phyloP scores from a whole-genome alignment of 495 filamentous ascomycete genomes.

The Trichoderma reesei region DNA sequence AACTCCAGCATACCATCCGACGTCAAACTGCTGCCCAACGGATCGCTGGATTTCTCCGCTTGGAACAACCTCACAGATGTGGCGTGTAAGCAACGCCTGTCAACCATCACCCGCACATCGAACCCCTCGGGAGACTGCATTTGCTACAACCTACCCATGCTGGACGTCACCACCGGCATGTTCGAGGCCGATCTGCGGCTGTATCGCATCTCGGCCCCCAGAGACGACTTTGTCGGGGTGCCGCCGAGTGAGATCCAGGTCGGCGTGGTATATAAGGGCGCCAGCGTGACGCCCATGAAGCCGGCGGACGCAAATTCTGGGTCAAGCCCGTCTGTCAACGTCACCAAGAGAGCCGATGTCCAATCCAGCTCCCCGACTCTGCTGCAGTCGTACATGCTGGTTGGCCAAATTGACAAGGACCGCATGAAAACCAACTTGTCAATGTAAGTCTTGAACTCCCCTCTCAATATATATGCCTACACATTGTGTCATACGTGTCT shows the following conservation, averaged over 20 bases:
- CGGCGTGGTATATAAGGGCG: constrained; percentile 48
- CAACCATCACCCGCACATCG: constrained; percentile 35
- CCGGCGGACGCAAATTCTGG: background rate
- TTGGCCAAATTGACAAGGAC: constrained; percentile 41
- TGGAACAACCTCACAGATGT: constrained; percentile 44
- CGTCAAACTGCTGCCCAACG: constrained; percentile 22
- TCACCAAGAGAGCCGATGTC: background rate
- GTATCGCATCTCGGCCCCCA: constrained; percentile 50
- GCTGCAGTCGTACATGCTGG: constrained; percentile 43
- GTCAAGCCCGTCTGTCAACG: background rate
- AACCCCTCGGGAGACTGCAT: constrained; percentile 66
- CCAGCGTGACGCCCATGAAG: constrained; percentile 40
- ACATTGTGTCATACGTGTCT: too few species aligned
- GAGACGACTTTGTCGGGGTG: constrained; percentile 48
- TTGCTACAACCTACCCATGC: constrained; percentile 63
- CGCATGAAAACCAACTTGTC: constrained; percentile 28
- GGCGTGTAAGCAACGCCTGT: constrained; percentile 43
- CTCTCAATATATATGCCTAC: constrained; percentile 11
- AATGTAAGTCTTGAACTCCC: constrained; percentile 24
- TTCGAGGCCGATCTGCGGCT: constrained; percentile 65
- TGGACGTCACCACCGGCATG: constrained; percentile 51
- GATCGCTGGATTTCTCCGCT: constrained; percentile 29
- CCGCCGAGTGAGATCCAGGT: constrained; percentile 45
- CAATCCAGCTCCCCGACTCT: constrained; percentile 14
- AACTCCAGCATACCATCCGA: constrained; percentile 9